Evolutionary conservation across 768 basidiomycete genomes (phyloP), one percentile per base, ranked within the genome.

Genomic region (Coprinopsis marcescibilis): DNA sequence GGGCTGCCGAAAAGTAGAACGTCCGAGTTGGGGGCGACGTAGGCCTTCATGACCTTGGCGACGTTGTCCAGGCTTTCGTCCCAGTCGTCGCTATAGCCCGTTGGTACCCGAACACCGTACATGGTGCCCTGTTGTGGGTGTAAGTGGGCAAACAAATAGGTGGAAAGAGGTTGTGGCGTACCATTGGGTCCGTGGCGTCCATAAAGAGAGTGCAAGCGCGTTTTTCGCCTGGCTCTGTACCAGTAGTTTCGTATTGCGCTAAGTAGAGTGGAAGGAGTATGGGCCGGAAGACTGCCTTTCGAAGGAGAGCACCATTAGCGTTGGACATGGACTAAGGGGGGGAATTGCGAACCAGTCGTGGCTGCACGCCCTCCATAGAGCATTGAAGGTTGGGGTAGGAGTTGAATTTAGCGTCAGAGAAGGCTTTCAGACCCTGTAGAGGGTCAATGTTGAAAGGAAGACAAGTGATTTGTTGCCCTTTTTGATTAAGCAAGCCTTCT

Each of bases 201-300:
- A 56, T 47, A 36, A 48, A 35, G 11, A 52, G 33, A 2, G 48
- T 49, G 35, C 35, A 49, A 6, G 34, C 48, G 1, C 25, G 29
- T 17, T 17, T 43, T 17, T 35, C 46, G 14, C 32, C 19, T 6
- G 38, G 15, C 21, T 44, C 26, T 29, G 25, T 25, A 10, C 44
- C 27, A 38, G 52, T 45, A 11, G 48, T 50, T 47, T 70, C 54
- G 55, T 81, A 84, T 52, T 73, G 72, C 15, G 68, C 70, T 8
- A 84, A 63, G 60, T 84, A 85, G 3, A 82, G 57, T 3, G 83
- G 83, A n/a, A 85, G 59, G 17, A 85, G 68, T 25, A 85, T 64
- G 2, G 83, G 83, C 75, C 79, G 19, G 80, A 72, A 15, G 76
- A 64, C 81, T 81, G 53, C 33, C 48, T 49, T 49, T 17, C 14